These are phyloP conservation scores for Exophiala sideris DNA, from an alignment of 2,329 filamentous ascomycete species.

Conservation along the genomic window DNA sequence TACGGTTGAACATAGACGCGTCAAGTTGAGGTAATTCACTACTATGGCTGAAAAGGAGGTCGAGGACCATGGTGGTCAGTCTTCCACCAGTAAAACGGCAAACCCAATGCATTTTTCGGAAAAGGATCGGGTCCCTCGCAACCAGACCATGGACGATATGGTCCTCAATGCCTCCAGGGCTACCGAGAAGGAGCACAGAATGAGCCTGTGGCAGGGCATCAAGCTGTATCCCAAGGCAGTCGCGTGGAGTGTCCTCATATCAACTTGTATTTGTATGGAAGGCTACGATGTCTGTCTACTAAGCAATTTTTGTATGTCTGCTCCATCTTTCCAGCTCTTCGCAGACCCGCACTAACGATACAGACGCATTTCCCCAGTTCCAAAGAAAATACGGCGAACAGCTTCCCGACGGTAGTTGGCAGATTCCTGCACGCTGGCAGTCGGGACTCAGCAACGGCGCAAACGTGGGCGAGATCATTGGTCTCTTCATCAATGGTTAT, in stretches of 20 bases:
- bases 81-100: conserved; percentile 1
- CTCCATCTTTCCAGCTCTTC: background rate
- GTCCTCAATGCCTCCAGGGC: conserved; percentile 42
- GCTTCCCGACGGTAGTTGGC: conserved; percentile 29
- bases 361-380: conserved; percentile 35
- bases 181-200: conserved; percentile 54
- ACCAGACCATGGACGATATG: conserved; percentile 29
- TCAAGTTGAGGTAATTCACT: background rate
- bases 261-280: conserved; percentile 89
- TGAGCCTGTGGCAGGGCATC: conserved; percentile 73
- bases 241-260: conserved; percentile 77
- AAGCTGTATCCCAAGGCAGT: conserved; percentile 83
- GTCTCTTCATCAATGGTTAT: conserved; percentile 51
- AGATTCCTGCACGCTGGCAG: conserved; percentile 34
- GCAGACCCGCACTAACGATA: background rate
- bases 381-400: conserved; percentile 32
- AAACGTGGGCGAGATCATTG: conserved; percentile 39
- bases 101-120: conserved; percentile 14
- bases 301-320: conserved; percentile 23
- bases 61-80: conserved; percentile 15
- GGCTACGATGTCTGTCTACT: conserved; percentile 62
- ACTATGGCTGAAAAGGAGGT: conserved; percentile 18
- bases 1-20: background rate
- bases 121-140: conserved; percentile 11
- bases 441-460: conserved; percentile 33